Percentiles rank a stretch among this genome's conserved stretches.
Conservation (phyloP, 306 rosid genomes). For the Vicia villosa region DNA sequence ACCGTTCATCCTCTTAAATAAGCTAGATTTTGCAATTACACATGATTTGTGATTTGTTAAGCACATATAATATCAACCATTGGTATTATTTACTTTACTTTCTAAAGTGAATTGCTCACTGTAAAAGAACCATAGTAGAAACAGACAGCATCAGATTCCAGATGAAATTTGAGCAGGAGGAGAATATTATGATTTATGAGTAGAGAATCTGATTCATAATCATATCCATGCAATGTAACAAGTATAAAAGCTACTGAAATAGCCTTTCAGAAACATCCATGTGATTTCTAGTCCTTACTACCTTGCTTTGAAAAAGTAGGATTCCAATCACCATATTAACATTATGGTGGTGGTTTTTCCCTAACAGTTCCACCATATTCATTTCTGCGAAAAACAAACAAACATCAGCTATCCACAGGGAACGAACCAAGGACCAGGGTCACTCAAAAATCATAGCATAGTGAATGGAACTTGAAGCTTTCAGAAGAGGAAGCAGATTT, state of each 20-base stretch:
- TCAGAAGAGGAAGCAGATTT: slow-evolving; percentile 50
- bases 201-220: slow-evolving; percentile 55
- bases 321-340: slow-evolving; percentile 20
- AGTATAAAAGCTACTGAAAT: slow-evolving; percentile 13
- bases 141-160: slow-evolving; percentile 58
- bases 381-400: neutral
- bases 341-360: slow-evolving; percentile 28
- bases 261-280: slow-evolving; percentile 39
- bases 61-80: too few species aligned
- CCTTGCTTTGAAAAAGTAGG: slow-evolving; percentile 29
- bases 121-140: slow-evolving; percentile 13
- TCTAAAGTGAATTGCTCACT: too few species aligned
- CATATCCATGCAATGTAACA: slow-evolving; percentile 28
- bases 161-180: slow-evolving; percentile 24
- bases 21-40: neutral
- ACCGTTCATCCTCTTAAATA: neutral
- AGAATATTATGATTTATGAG: slow-evolving; percentile 43
- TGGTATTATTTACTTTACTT: too few species aligned
- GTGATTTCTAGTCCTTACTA: slow-evolving; percentile 22
- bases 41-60: too few species aligned
- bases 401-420: slow-evolving; percentile 10
- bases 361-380: neutral
- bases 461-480: slow-evolving; percentile 60
- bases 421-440: slow-evolving; percentile 24
- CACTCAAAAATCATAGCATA: neutral